These are phyloP conservation scores for Carex scoparia DNA, from an alignment of 176 grass and related monocot species.

Conservation along the genomic window DNA sequence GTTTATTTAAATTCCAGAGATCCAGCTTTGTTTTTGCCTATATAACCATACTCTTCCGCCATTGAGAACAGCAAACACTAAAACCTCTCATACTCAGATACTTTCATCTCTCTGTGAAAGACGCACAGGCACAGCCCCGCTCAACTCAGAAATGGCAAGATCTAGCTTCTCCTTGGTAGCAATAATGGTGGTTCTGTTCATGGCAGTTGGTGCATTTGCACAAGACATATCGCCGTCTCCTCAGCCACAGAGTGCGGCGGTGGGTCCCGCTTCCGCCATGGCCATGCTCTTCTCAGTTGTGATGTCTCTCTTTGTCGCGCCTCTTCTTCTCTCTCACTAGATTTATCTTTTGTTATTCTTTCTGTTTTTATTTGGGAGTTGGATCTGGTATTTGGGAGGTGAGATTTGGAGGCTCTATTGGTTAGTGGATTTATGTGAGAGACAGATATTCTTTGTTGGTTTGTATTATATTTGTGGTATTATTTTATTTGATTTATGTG, in stretches of 20 bases:
- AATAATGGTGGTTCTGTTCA: conserved; percentile 41
- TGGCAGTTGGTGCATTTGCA: conserved; percentile 40
- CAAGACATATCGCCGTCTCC: conserved; percentile 38
- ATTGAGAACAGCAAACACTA: background rate
- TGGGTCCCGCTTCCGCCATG: conserved; percentile 34
- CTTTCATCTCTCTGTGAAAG: background rate
- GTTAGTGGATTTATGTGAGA: background rate
- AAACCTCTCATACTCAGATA: background rate
- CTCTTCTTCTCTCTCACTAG: conserved; percentile 49
- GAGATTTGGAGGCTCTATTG: conserved; percentile 11
- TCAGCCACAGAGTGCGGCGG: conserved; percentile 42
- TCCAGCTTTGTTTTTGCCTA: conserved; percentile 1
- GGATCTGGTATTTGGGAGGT: conserved; percentile 19
- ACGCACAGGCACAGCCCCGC: background rate
- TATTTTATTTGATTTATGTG: conserved; percentile 23
- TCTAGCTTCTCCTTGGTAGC: conserved; percentile 35
- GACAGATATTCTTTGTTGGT: conserved; percentile 19
- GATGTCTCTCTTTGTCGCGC: conserved; percentile 40
- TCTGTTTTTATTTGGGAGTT: conserved; percentile 7
- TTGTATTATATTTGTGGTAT: conserved; percentile 24
- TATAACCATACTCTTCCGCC: conserved; percentile 4
- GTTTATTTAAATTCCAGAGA: background rate
- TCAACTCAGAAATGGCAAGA: conserved; percentile 37
- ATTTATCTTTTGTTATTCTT: background rate
- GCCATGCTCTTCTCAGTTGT: conserved; percentile 44